Evolutionary conservation across 2,329 filamentous ascomycete genomes (phyloP).

Genomic region (Botrytis squamosa): DNA sequence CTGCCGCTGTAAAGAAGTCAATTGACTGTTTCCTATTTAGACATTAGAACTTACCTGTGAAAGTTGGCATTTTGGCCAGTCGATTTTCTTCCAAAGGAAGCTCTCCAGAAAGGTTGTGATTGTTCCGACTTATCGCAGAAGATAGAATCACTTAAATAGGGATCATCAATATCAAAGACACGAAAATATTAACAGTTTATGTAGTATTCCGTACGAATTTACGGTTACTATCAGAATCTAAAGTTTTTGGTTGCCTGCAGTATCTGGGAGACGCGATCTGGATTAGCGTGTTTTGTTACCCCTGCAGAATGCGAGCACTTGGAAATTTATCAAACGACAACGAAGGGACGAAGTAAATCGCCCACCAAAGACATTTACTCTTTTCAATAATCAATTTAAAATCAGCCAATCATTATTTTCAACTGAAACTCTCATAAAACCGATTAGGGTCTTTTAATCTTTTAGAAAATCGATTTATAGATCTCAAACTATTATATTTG

Average conservation of each 20-base stretch:
- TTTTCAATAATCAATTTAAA: not conserved
- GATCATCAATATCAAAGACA: not conserved
- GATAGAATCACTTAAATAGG: not conserved
- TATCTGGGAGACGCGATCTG: slow-evolving; percentile 28
- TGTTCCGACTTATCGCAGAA: not conserved
- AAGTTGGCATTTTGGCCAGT: slow-evolving; percentile 32
- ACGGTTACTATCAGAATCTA: not conserved
- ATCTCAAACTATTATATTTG: not conserved
- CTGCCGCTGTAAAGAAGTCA: slow-evolving; percentile 45
- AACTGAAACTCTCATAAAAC: fast-evolving
- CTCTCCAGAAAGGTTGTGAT: not conserved
- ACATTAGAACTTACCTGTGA: slow-evolving; percentile 25
- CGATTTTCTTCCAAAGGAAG: not conserved
- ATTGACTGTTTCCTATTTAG: not conserved
- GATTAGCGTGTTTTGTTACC: slow-evolving; percentile 26
- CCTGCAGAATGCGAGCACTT: slow-evolving; percentile 24
- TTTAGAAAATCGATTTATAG: fast-evolving
- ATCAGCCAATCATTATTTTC: not conserved
- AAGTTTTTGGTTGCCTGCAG: slow-evolving; percentile 15
- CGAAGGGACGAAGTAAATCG: not conserved
- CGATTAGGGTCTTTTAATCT: not conserved
- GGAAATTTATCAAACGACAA: slow-evolving; percentile 14
- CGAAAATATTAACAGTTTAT: not conserved
- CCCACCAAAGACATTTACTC: not conserved
- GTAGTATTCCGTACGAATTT: not conserved